Evolutionary conservation across 1,284 basidiomycete genomes (phyloP), one percentile per base, ranked within the genome.

Genomic region (Paramarasmius palmivorus): DNA sequence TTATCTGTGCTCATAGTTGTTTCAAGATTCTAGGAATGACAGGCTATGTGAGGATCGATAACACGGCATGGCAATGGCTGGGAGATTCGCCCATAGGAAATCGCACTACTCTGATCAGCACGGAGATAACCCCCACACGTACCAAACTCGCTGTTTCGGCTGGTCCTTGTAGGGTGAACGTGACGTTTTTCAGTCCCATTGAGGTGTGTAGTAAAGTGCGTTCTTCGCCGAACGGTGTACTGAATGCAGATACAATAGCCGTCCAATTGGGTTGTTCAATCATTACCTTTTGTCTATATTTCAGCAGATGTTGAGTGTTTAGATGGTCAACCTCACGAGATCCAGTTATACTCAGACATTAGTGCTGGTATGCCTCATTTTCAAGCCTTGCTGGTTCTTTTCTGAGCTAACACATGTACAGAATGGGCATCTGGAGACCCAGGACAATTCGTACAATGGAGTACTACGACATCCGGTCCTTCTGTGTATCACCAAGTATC

Each of bases 171-270:
- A 15, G 19, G 34, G 29, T 57, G 12, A 53, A 57, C 23, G 25
- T 57, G 23, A 53, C 55, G 8, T 57, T 57, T 42, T 32, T 57
- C 12, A 57, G 44, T 44, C 55, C 55, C 7, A 57, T 57, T 25
- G 52, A 57, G 42, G 55, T 53, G n/a, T 15, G 53, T 32, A 15
- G 32, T 5, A 10, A 20, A 20, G 29, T 7, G 12, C 14, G 36
- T 35, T 40, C 9, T 7, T 12, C 15, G 32, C 25, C 15, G 20
- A 20, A 39, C 15, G 10, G 3, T 15, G 10, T 20, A 56, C 23
- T 32, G 7, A 32, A 32, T 32, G 12, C 12, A 32, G 7, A 6
- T 6, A 32, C 12, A 32, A 32, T 12, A 50, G 55, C 38, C 52
- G 12, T 22, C 40, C 8, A 49, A 57, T 32, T 29, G 53, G 15